A percentile compares a stretch with the other conserved stretches of the same genome.
Evolutionary conservation across 2,329 filamentous ascomycete genomes (phyloP).

Genomic region (Allantophomopsis cytisporea): DNA sequence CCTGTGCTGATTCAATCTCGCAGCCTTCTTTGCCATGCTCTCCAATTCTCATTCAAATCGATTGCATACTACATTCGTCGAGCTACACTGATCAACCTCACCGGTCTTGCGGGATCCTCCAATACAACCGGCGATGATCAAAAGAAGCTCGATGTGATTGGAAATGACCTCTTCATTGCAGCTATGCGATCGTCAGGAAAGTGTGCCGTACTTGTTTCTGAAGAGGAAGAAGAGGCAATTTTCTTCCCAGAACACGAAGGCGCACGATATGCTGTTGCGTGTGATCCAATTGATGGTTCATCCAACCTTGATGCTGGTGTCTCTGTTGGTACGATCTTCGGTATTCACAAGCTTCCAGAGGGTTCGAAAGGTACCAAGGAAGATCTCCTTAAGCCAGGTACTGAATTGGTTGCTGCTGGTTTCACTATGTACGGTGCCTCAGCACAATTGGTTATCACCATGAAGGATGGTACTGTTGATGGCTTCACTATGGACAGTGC

Average conservation of each 20-base stretch:
- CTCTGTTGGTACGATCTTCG: slow-evolving; percentile 95
- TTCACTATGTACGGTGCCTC: slow-evolving; percentile 99
- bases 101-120: slow-evolving; percentile 83
- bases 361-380: slow-evolving; percentile 62
- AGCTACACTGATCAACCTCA: slow-evolving; percentile 88
- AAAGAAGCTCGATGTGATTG: slow-evolving; percentile 99
- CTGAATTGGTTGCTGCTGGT: slow-evolving; percentile 83
- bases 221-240: slow-evolving; percentile 91
- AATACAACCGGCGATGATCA: slow-evolving; percentile 97
- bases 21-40: slow-evolving; percentile 88
- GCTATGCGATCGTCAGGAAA: slow-evolving; percentile 89
- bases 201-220: slow-evolving; percentile 86
- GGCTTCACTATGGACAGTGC: slow-evolving; percentile 96
- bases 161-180: slow-evolving; percentile 93
- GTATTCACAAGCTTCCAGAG: slow-evolving; percentile 78
- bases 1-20: slow-evolving; percentile 3
- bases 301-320: slow-evolving; percentile 97
- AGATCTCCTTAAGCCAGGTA: slow-evolving; percentile 80
- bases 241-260: slow-evolving; percentile 65
- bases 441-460: slow-evolving; percentile 90
- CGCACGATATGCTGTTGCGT: slow-evolving; percentile 86
- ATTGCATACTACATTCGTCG: slow-evolving; percentile 99
- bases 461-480: slow-evolving; percentile 85
- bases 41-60: slow-evolving; percentile 99
- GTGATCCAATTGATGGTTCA: slow-evolving; percentile 94